Conservation (phyloP, 73 alveolate species). For the Tetrahymena borealis region DNA sequence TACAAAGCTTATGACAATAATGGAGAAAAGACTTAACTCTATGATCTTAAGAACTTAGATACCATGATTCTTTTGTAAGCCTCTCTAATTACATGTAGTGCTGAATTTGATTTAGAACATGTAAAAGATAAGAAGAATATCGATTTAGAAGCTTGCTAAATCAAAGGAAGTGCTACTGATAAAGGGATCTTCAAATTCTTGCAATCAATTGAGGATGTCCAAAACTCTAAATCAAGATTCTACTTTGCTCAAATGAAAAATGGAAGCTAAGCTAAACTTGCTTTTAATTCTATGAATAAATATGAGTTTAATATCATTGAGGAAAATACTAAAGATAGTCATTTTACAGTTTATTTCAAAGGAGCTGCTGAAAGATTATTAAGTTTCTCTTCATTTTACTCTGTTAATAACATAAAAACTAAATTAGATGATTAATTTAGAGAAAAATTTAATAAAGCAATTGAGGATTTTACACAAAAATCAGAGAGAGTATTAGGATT, state of each 20-base stretch:
- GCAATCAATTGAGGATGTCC: slow-evolving; percentile 64
- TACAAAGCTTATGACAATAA: neutral
- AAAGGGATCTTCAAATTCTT: slow-evolving; percentile 87
- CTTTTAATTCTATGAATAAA: slow-evolving; percentile 52
- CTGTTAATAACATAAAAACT: neutral
- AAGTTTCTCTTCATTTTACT: neutral
- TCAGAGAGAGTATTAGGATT: slow-evolving; percentile 76
- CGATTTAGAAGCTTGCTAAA: slow-evolving; percentile 10
- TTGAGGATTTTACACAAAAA: slow-evolving; percentile 41
- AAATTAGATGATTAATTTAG: slow-evolving; percentile 27
- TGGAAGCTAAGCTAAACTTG: slow-evolving; percentile 51
- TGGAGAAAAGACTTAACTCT: neutral
- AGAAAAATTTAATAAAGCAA: slow-evolving; percentile 21
- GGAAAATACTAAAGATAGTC: slow-evolving; percentile 21
- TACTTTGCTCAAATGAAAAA: slow-evolving; percentile 46
- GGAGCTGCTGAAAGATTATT: slow-evolving; percentile 58
- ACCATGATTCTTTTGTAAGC: neutral
- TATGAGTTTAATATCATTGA: slow-evolving; percentile 46
- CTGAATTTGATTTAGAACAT: slow-evolving; percentile 8
- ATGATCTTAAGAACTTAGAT: slow-evolving; percentile 6
- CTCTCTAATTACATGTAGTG: neutral
- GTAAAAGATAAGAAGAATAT: neutral
- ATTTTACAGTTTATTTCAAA: slow-evolving; percentile 37
- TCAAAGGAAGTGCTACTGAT: slow-evolving; percentile 88
- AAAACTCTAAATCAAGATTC: slow-evolving; percentile 32